These are phyloP conservation scores for Leccinum ochraceum DNA, from an alignment of 768 basidiomycete species.

Conservation along the genomic window DNA sequence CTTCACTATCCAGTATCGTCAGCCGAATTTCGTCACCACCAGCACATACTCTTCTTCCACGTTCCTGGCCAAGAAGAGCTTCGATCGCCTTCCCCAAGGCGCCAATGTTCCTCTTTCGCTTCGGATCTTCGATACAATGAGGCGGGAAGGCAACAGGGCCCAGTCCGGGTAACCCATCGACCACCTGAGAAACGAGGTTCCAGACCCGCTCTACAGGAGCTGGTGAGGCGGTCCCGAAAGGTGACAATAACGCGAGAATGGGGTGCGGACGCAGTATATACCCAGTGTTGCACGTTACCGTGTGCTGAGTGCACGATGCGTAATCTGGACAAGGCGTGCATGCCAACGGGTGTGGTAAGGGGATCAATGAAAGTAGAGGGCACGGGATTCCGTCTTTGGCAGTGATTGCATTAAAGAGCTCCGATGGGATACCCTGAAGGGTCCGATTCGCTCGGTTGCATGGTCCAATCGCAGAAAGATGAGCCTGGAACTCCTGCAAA, in stretches of 20 bases:
- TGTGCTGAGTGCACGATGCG: slow-evolving; percentile 57
- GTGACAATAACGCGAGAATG: slow-evolving; percentile 46
- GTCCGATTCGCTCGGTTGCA: slow-evolving; percentile 62
- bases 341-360: slow-evolving; percentile 55
- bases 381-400: slow-evolving; percentile 43
- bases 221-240: slow-evolving; percentile 40
- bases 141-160: slow-evolving; percentile 80
- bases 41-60: slow-evolving; percentile 64
- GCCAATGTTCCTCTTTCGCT: slow-evolving; percentile 71
- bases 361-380: slow-evolving; percentile 54
- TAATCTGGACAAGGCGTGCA: slow-evolving; percentile 78
- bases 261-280: slow-evolving; percentile 67
- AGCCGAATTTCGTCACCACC: slow-evolving; percentile 40
- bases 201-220: slow-evolving; percentile 43
- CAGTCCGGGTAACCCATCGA: slow-evolving; percentile 73
- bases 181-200: slow-evolving; percentile 45
- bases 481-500: slow-evolving; percentile 49
- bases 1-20: slow-evolving; percentile 45
- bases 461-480: slow-evolving; percentile 47
- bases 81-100: slow-evolving; percentile 74
- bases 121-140: slow-evolving; percentile 75
- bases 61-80: slow-evolving; percentile 57
- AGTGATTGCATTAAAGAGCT: slow-evolving; percentile 27
- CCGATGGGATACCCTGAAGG: slow-evolving; percentile 38
- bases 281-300: slow-evolving; percentile 65